Conservation (phyloP, 495 filamentous ascomycete genomes). For the Hyaloscypha bicolor region DNA sequence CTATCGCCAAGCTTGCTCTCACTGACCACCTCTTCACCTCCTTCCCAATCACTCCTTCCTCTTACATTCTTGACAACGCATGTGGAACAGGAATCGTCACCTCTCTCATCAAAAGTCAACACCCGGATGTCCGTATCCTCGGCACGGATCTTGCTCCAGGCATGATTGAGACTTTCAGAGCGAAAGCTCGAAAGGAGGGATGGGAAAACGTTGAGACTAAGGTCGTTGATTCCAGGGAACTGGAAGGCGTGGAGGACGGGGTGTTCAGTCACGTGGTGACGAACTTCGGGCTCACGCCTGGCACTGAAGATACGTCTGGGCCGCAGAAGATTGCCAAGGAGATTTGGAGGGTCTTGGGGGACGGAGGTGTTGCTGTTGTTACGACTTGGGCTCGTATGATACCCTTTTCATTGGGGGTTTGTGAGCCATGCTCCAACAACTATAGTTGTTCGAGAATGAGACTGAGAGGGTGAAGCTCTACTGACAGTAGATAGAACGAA, state of each 20-base stretch:
- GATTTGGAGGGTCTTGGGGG: constrained; percentile 17
- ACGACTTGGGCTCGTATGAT: constrained; percentile 27
- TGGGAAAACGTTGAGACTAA: constrained; percentile 17
- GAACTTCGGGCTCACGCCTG: constrained; percentile 36
- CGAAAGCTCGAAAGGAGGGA: not conserved
- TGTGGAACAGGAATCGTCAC: constrained; percentile 29
- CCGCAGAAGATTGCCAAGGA: constrained; percentile 18
- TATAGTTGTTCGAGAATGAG: too few relatives aligned
- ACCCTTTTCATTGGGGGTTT: not conserved
- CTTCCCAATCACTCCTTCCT: constrained; percentile 12
- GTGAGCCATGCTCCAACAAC: too few relatives aligned
- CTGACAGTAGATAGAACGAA: constrained; percentile 9
- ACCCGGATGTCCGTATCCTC: constrained; percentile 4
- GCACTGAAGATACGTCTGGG: constrained; percentile 2
- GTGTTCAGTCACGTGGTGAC: constrained; percentile 60
- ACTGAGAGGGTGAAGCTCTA: not conserved
- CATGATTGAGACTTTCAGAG: constrained; percentile 10
- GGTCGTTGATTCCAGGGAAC: constrained; percentile 10
- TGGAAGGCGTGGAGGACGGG: constrained; percentile 64
- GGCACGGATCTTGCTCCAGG: constrained; percentile 13
- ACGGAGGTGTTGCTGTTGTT: constrained; percentile 22
- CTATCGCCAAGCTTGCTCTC: constrained; percentile 13
- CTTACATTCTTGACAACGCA: constrained; percentile 29
- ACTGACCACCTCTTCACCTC: not conserved
- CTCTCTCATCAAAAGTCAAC: constrained; percentile 16